phyloP scores from a whole-genome alignment of 305 asterid genomes.

The Galium porrigens region DNA sequence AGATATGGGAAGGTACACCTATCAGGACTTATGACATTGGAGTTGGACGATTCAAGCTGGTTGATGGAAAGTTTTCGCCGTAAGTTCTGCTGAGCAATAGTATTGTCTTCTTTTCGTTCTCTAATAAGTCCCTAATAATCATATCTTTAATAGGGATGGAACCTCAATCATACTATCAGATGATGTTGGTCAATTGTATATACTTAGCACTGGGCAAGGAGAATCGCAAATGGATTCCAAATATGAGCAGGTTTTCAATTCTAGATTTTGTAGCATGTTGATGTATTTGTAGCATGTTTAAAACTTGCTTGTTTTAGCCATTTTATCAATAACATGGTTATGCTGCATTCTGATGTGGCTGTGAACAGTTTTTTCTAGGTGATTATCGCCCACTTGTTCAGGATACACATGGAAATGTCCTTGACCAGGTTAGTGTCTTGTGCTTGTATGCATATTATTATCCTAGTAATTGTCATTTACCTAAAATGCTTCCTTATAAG shows the following conservation, averaged over 20 bases:
- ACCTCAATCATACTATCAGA: constrained; percentile 95
- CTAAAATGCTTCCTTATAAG: neutral
- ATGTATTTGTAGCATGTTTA: neutral
- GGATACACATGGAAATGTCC: constrained; percentile 66
- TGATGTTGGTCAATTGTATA: constrained; percentile 89
- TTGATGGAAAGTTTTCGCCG: constrained; percentile 95
- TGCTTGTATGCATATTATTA: neutral
- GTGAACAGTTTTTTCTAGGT: constrained; percentile 82
- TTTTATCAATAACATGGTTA: neutral
- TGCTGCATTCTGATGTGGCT: neutral
- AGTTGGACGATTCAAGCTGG: constrained; percentile 78
- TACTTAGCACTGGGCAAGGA: constrained; percentile 90
- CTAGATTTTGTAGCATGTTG: no score
- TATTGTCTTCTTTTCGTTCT: neutral
- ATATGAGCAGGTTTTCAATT: constrained; percentile 45
- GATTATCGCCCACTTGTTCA: constrained; percentile 85
- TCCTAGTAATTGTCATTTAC: neutral
- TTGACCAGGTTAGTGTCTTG: constrained; percentile 65
- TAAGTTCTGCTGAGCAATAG: constrained; percentile 29
- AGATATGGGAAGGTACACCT: constrained; percentile 98
- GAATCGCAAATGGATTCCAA: constrained; percentile 93
- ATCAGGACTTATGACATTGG: constrained; percentile 66
- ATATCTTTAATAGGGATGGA: constrained; percentile 63
- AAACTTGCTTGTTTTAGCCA: neutral
- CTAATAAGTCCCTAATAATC: constrained; percentile 2